Percentiles rank a stretch among this genome's conserved stretches.
These are phyloP conservation scores for Waitea zeae DNA, from an alignment of 1,284 basidiomycete species.

Conservation along the genomic window DNA sequence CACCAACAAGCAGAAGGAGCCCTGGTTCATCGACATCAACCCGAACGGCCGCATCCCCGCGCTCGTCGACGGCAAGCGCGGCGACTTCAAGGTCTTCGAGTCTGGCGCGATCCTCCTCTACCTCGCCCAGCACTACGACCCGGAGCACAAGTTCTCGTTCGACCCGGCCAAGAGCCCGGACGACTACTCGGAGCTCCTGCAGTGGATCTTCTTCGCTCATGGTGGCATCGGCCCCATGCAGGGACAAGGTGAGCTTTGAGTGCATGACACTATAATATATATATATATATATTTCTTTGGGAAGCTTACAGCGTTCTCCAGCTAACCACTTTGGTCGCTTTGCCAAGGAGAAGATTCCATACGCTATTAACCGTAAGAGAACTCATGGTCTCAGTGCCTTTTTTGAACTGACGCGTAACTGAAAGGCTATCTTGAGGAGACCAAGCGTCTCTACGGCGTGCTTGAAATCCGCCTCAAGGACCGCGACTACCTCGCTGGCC, in stretches of 20 bases:
- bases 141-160: slow-evolving; percentile 31
- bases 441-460: slow-evolving; percentile 60
- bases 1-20: slow-evolving; percentile 32
- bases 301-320: slow-evolving; percentile 7
- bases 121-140: slow-evolving; percentile 30
- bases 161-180: slow-evolving; percentile 17
- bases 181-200: slow-evolving; percentile 17
- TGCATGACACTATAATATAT: too few species aligned
- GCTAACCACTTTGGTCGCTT: slow-evolving; percentile 37
- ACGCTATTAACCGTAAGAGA: slow-evolving; percentile 36
- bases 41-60: slow-evolving; percentile 45
- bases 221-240: slow-evolving; percentile 18
- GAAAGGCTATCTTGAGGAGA: slow-evolving; percentile 58
- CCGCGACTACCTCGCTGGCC: slow-evolving; percentile 55
- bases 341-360: slow-evolving; percentile 48
- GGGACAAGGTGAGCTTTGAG: too few species aligned
- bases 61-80: slow-evolving; percentile 21
- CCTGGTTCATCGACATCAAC: slow-evolving; percentile 36
- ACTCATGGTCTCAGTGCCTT: background rate
- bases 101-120: slow-evolving; percentile 35
- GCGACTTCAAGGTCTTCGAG: slow-evolving; percentile 35
- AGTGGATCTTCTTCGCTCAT: slow-evolving; percentile 27
- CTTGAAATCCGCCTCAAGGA: slow-evolving; percentile 50
- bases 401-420: too few species aligned
- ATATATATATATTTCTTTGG: background rate